Conservation (phyloP, 1,284 basidiomycete species). For the Sparassis latifolia region DNA sequence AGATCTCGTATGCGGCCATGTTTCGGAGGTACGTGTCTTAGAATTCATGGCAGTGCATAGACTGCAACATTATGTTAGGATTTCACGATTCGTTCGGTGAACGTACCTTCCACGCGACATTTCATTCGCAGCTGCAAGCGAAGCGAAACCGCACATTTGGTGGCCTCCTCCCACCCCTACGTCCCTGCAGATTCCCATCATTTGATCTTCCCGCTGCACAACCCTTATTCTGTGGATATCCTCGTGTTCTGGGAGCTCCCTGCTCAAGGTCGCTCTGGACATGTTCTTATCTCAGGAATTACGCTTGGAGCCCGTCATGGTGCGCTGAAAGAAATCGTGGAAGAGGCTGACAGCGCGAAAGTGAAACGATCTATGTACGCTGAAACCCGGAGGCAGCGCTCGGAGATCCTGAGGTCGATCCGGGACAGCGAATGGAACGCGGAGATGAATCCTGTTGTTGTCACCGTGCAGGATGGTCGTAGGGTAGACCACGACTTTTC, state of each 20-base stretch:
- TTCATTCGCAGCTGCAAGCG: slow-evolving; percentile 48
- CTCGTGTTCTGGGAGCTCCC: slow-evolving; percentile 70
- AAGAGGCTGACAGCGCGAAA: slow-evolving; percentile 55
- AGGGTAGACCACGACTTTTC: slow-evolving; percentile 58
- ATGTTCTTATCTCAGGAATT: slow-evolving; percentile 51
- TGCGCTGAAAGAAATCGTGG: slow-evolving; percentile 48
- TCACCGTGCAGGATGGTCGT: slow-evolving; percentile 36
- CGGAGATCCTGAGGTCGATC: slow-evolving; percentile 60
- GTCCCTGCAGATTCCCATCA: slow-evolving; percentile 49
- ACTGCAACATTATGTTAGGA: slow-evolving; percentile 8
- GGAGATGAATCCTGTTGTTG: slow-evolving; percentile 69
- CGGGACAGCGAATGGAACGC: slow-evolving; percentile 68
- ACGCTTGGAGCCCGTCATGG: slow-evolving; percentile 66
- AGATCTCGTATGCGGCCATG: slow-evolving; percentile 44
- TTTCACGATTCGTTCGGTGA: slow-evolving; percentile 20
- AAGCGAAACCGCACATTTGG: slow-evolving; percentile 31
- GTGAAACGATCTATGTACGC: slow-evolving; percentile 81
- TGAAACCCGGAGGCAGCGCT: slow-evolving; percentile 73
- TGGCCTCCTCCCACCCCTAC: slow-evolving; percentile 48
- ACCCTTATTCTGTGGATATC: slow-evolving; percentile 67
- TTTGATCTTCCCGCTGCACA: slow-evolving; percentile 73
- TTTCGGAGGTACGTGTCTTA: slow-evolving; percentile 31
- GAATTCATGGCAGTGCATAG: background rate
- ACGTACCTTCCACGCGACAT: slow-evolving; percentile 29
- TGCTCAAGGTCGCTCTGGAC: slow-evolving; percentile 50